Base-by-base conservation (phyloP, 2,329 filamentous ascomycete species). In the Neofusicoccum cordaticola region DNA sequence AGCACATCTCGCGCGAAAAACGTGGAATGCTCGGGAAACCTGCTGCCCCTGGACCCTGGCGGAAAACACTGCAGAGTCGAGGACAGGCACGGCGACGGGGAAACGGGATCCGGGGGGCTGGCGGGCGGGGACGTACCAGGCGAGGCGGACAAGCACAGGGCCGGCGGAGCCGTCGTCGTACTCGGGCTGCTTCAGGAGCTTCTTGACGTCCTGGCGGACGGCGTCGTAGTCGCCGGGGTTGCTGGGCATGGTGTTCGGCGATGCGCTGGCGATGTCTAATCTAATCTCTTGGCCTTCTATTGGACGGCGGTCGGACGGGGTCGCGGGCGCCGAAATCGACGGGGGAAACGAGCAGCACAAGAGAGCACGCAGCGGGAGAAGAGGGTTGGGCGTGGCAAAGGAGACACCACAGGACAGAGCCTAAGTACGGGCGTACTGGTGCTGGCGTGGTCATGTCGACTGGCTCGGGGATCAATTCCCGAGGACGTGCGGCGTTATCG, bases 131-230 rank as follows among this genome's bases (percentile, higher is more conserved):
- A 74, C 79, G 68, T 75, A 85, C 85, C 85, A 89, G 64, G 87
- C 87, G 45, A 89, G 79, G 12, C 87, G 83, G 63, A 89, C 85
- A 58, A 89, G 83, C 0, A 89, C 84, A 0, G 86, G 87, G 1
- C 86, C 87, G 35, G 85, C 85, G 65, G 84, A 87, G 17, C 86
- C 87, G 75, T 89, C 86, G 69, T 89, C 87, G 73, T 88, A 89
- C 67, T 80, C 84, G 22, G 87, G 86, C 72, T 88, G 85, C 66
- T 84, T 78, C 52, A 88, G 76, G 63, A 86, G 80, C 31, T 78
- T 78, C 66, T 75, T 77, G 62, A 87, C 83, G 69, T 86, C 84
- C 69, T 81, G 80, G 56, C 81, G 81, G 69, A 88, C 85, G 45
- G 82, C 80, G 51, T 75, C 74, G 72, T 80, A 73, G 65, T 74